Conservation (phyloP, 78 protist species). For the Planoprotostelium fungivorum region DNA sequence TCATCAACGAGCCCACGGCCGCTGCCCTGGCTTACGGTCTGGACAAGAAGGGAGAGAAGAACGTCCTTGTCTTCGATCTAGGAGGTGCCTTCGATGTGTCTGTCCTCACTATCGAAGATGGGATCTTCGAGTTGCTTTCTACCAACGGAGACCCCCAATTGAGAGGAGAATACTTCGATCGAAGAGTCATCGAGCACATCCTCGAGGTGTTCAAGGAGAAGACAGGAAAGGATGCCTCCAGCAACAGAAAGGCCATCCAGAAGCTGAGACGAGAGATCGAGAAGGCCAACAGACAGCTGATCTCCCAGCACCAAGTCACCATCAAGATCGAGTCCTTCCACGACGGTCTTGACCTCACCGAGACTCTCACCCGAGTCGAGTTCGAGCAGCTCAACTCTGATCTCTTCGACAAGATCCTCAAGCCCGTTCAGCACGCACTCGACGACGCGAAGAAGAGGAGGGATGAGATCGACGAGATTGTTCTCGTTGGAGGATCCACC, state of each 20-base stretch:
- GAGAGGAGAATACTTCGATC: conserved; percentile 99
- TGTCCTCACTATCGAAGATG: conserved; percentile 81
- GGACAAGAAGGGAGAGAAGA: conserved; percentile 75
- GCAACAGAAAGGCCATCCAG: conserved; percentile 84
- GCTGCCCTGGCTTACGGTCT: conserved; percentile 97
- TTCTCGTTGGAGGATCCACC: conserved; percentile 99
- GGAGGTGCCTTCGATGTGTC: conserved; percentile 96
- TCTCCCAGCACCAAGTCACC: conserved; percentile 71
- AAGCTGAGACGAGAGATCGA: conserved; percentile 94
- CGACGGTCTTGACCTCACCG: conserved; percentile 95
- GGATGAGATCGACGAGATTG: conserved; percentile 92
- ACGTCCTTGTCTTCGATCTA: conserved; percentile 90
- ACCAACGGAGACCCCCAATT: conserved; percentile 97
- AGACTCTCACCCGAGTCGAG: conserved; percentile 96
- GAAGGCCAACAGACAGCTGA: conserved; percentile 93
- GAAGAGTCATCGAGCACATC: conserved; percentile 90
- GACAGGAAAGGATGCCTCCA: conserved; percentile 75
- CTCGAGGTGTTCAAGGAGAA: conserved; percentile 79
- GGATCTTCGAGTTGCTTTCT: conserved; percentile 92
- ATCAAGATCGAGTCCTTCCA: conserved; percentile 92
- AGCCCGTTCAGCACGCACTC: conserved; percentile 89
- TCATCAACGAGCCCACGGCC: conserved; percentile 97
- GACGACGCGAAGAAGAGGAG: conserved; percentile 89
- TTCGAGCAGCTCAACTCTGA: conserved; percentile 98
- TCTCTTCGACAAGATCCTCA: conserved; percentile 92